phyloP scores from a whole-genome alignment of 2,329 filamentous ascomycete species.

The Xylaria sp. region DNA sequence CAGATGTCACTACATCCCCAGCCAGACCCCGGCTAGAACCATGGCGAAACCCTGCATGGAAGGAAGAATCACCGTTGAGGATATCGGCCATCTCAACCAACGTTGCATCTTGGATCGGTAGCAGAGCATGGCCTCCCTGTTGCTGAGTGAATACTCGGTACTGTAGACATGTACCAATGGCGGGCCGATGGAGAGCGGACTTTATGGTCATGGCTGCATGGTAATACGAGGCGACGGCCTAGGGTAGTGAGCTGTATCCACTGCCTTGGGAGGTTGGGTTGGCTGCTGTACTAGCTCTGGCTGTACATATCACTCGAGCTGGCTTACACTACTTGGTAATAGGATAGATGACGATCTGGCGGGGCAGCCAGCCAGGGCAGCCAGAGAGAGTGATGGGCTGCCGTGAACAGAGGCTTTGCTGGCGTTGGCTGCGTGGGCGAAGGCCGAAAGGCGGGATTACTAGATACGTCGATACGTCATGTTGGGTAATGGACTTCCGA shows the following conservation, averaged over 20 bases:
- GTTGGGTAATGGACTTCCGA: constrained; percentile 38
- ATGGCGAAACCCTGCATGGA: constrained; percentile 12
- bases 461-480: constrained; percentile 46
- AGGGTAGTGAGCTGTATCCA: constrained; percentile 24
- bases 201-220: constrained; percentile 32
- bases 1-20: constrained; percentile 10
- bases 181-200: constrained; percentile 28
- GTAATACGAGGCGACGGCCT: constrained; percentile 44
- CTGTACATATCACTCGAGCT: constrained; percentile 11
- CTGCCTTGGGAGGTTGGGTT: constrained; percentile 24
- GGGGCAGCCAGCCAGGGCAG: constrained; percentile 34
- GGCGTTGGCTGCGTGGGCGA: constrained; percentile 4
- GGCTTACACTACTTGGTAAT: no score
- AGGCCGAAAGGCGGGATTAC: constrained; percentile 27
- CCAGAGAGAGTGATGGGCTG: background rate
- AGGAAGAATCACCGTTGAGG: background rate
- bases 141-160: constrained; percentile 5
- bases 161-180: constrained; percentile 19
- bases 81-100: constrained; percentile 27
- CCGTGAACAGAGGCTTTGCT: constrained; percentile 4
- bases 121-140: constrained; percentile 15
- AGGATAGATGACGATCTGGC: constrained; percentile 35
- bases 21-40: background rate
- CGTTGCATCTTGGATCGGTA: constrained; percentile 27
- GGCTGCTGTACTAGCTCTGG: constrained; percentile 19